Percentiles rank a stretch among this genome's conserved stretches.
Evolutionary conservation across 305 asterid genomes (phyloP).

Genomic region (Coffea humblotiana): DNA sequence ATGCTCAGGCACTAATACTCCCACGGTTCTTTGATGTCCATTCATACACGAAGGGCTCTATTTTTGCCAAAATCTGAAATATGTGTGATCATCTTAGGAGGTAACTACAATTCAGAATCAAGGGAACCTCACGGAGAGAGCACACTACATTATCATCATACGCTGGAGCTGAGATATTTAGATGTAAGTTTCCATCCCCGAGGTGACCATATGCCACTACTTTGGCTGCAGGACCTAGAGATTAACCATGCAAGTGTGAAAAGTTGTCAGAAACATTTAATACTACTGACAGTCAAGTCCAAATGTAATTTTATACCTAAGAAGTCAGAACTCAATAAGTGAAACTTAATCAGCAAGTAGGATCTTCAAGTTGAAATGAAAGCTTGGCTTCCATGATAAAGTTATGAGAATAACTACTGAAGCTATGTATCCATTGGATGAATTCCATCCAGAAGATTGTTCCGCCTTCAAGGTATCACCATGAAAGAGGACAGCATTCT

Average conservation of each 20-base stretch:
- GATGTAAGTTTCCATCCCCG: slow-evolving; percentile 96
- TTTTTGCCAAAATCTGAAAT: slow-evolving; percentile 67
- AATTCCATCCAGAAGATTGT: background rate
- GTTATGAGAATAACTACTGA: background rate
- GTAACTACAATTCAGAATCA: slow-evolving; percentile 8
- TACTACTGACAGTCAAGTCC: background rate
- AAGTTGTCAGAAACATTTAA: slow-evolving; percentile 3
- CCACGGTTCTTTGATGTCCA: slow-evolving; percentile 97
- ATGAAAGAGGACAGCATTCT: background rate
- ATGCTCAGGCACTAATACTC: slow-evolving; percentile 98
- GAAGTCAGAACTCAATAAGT: background rate
- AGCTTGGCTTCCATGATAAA: background rate
- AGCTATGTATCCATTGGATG: background rate
- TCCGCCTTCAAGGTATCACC: too few relatives aligned
- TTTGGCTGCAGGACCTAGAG: slow-evolving; percentile 58
- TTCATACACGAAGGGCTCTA: slow-evolving; percentile 94
- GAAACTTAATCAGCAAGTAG: background rate
- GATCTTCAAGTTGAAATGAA: slow-evolving; percentile 1
- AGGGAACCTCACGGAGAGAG: slow-evolving; percentile 17
- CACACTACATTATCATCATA: slow-evolving; percentile 63
- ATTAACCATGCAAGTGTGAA: slow-evolving; percentile 1
- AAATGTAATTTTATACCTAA: background rate
- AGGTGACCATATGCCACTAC: slow-evolving; percentile 96
- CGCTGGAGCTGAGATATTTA: slow-evolving; percentile 74
- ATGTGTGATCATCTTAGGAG: slow-evolving; percentile 6